Percentiles rank a stretch among this genome's conserved stretches.
These are phyloP conservation scores for Gaertneriomyces semiglobifer DNA, from an alignment of 192 early-diverging fungal species.

Conservation along the genomic window DNA sequence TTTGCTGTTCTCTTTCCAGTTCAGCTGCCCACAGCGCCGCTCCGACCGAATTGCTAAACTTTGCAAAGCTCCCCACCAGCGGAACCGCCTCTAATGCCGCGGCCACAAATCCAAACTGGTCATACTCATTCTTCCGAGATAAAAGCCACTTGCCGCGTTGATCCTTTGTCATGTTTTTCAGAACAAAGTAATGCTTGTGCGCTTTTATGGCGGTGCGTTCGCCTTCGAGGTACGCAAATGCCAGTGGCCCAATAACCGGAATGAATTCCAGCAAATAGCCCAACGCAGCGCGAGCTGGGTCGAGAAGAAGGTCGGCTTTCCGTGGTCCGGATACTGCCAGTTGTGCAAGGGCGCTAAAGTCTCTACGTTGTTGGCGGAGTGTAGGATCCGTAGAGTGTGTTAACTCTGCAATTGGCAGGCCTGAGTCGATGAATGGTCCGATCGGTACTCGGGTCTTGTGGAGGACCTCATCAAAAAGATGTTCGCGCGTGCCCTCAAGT, in stretches of 20 bases:
- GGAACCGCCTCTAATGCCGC: conserved; percentile 21
- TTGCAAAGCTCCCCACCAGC: background rate
- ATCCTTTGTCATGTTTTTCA: conserved; percentile 22
- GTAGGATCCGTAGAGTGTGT: background rate
- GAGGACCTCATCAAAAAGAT: conserved; percentile 17
- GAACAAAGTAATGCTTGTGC: conserved; percentile 11
- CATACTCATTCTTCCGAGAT: conserved; percentile 11
- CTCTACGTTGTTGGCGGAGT: background rate
- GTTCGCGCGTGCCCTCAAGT: conserved; percentile 10
- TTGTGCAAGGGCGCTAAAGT: background rate
- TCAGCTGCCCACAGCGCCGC: conserved; percentile 8
- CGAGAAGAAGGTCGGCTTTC: background rate
- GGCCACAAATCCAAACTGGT: conserved; percentile 25
- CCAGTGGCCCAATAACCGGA: conserved; percentile 19
- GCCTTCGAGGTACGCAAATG: conserved; percentile 24
- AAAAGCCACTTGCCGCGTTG: conserved; percentile 20
- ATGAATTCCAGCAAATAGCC: conserved; percentile 15
- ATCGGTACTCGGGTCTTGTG: background rate
- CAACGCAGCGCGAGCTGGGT: conserved; percentile 6
- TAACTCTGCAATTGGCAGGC: too few species aligned
- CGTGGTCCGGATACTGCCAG: background rate
- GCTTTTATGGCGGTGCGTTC: conserved; percentile 19
- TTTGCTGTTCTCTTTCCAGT: background rate
- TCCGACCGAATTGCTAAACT: conserved; percentile 12
- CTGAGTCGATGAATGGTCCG: conserved; percentile 6